phyloP scores from a whole-genome alignment of 2,329 filamentous ascomycete species.

The Hirsutella rhossiliensis region DNA sequence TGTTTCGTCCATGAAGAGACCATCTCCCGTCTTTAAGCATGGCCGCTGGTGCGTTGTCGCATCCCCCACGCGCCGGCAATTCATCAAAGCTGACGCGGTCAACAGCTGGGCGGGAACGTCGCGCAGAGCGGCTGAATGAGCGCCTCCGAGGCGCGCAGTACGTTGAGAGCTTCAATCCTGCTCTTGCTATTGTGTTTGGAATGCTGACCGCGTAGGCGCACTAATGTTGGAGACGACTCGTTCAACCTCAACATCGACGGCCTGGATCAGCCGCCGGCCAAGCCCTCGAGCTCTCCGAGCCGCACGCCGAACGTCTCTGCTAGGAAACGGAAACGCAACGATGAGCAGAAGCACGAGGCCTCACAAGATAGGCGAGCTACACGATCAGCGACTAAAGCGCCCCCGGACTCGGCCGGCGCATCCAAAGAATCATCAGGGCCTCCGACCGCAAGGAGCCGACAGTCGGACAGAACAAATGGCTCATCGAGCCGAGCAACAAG shows the following conservation, averaged over 20 bases:
- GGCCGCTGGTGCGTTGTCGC: constrained; percentile 19
- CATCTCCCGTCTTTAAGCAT: constrained; percentile 10
- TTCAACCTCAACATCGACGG: constrained; percentile 41
- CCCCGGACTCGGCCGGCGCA: constrained; percentile 16
- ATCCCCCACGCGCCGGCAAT: background rate
- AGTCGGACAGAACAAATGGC: background rate
- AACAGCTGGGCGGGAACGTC: constrained; percentile 28
- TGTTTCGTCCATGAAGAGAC: background rate
- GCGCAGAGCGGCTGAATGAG: constrained; percentile 51
- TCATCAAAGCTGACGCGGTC: background rate
- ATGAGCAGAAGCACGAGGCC: constrained; percentile 7
- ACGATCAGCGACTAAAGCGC: constrained; percentile 8
- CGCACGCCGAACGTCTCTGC: constrained; percentile 34
- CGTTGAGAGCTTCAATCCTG: constrained; percentile 9
- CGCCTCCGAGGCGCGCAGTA: constrained; percentile 55
- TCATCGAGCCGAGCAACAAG: background rate
- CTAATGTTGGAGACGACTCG: constrained; percentile 47
- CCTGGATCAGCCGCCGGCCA: constrained; percentile 17
- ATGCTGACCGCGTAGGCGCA: constrained; percentile 24
- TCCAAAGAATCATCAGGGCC: constrained; percentile 15
- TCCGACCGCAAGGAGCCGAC: background rate
- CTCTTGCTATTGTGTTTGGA: background rate
- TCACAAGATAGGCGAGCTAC: constrained; percentile 3
- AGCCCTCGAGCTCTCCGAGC: constrained; percentile 16
- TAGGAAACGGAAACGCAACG: constrained; percentile 29